These are phyloP conservation scores for Euphorbia lathyris DNA, from an alignment of 345 rosid genomes.

Conservation along the genomic window DNA sequence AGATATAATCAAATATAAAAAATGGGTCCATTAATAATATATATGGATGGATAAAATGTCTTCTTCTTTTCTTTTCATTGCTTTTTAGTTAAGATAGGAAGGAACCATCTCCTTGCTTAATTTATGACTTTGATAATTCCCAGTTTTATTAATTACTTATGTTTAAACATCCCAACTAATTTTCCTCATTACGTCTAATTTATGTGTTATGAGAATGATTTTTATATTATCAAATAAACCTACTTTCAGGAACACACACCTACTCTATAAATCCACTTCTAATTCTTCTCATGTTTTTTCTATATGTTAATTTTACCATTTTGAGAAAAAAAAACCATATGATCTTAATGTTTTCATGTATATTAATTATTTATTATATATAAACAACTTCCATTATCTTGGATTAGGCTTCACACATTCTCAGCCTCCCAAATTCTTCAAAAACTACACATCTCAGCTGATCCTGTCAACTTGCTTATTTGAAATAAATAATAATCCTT, in stretches of 20 bases:
- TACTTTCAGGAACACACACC: slow-evolving; percentile 1
- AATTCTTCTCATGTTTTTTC: no score
- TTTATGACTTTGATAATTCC: background rate
- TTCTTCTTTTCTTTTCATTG: slow-evolving; percentile 23
- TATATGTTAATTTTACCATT: background rate
- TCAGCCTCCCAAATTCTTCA: no score
- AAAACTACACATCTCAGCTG: no score
- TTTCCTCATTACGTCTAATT: background rate
- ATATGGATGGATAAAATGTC: slow-evolving; percentile 25
- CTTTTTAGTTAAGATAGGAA: slow-evolving; percentile 38
- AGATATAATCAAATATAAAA: slow-evolving; percentile 37
- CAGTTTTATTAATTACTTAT: background rate
- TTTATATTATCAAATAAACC: background rate
- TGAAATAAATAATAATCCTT: no score
- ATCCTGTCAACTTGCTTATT: no score
- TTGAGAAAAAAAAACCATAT: background rate
- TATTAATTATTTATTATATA: no score
- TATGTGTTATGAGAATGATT: background rate
- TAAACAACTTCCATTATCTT: no score
- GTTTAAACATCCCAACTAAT: slow-evolving; percentile 9
- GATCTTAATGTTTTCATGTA: no score
- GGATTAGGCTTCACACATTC: no score
- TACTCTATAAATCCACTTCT: no score
- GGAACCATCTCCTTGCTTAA: background rate
- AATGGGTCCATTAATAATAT: slow-evolving; percentile 28